Percentiles rank a stretch among this genome's conserved stretches.
Conservation (phyloP, 2,329 filamentous ascomycete species). For the Fusarium cyanostomum region DNA sequence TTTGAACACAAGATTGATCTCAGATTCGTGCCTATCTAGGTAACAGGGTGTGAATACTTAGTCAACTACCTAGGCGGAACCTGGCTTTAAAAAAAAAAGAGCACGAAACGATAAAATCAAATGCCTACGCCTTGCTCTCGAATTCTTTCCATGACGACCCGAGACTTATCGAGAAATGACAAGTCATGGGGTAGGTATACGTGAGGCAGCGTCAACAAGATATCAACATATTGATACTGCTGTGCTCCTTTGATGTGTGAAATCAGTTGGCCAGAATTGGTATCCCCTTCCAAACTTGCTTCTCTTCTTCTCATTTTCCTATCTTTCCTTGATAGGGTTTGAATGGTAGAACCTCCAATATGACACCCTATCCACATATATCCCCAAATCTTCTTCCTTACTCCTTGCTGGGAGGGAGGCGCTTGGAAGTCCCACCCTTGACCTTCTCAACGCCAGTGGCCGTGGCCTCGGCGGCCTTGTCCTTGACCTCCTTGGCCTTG, state of each 20-base stretch:
- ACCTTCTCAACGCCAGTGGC: slow-evolving; percentile 74
- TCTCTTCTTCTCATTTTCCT: slow-evolving; percentile 9
- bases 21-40: slow-evolving; percentile 20
- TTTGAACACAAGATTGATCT: neutral
- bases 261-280: slow-evolving; percentile 33
- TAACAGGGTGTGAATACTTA: neutral
- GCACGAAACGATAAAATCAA: slow-evolving; percentile 19
- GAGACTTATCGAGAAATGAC: neutral
- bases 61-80: neutral
- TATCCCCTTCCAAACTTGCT: slow-evolving; percentile 28
- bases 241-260: slow-evolving; percentile 32
- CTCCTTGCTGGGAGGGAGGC: slow-evolving; percentile 65
- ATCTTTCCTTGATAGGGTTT: slow-evolving; percentile 14
- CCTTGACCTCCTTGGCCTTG: slow-evolving; percentile 76
- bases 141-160: slow-evolving; percentile 12
- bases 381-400: slow-evolving; percentile 44
- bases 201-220: slow-evolving; percentile 17
- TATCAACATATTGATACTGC: slow-evolving; percentile 27
- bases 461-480: slow-evolving; percentile 70
- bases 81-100: neutral
- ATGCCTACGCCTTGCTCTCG: slow-evolving; percentile 29
- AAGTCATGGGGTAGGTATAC: neutral
- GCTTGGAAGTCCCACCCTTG: slow-evolving; percentile 77
- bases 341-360: slow-evolving; percentile 8
- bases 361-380: neutral